phyloP scores from a whole-genome alignment of 176 grass and related monocot species.

The Lolium rigidum region DNA sequence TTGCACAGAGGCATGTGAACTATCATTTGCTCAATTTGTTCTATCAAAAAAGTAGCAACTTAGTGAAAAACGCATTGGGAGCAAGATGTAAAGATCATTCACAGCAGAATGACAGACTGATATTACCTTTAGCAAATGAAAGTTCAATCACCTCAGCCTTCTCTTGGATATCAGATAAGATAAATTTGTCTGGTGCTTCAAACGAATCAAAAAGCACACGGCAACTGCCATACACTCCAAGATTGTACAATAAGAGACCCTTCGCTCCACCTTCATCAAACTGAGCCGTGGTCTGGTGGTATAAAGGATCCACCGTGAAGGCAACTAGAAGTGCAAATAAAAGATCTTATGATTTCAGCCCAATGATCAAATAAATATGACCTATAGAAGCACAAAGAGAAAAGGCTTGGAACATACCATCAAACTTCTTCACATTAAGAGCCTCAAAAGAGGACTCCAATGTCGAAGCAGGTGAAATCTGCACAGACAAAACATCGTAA shows the following conservation, averaged over 20 bases:
- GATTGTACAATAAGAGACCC: conserved; percentile 89
- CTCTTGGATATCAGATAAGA: conserved; percentile 54
- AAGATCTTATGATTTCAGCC: conserved; percentile 35
- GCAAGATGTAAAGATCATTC: conserved; percentile 32
- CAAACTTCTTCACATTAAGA: conserved; percentile 97
- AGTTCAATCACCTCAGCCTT: conserved; percentile 66
- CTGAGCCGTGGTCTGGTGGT: conserved; percentile 96
- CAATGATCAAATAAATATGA: conserved; percentile 33
- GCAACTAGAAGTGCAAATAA: conserved; percentile 67
- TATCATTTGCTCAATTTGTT: conserved; percentile 82
- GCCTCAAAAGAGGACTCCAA: conserved; percentile 91
- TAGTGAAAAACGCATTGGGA: conserved; percentile 26
- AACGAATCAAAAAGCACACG: conserved; percentile 92
- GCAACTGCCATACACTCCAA: conserved; percentile 87
- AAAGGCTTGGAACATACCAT: conserved; percentile 61
- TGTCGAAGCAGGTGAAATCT: conserved; percentile 85
- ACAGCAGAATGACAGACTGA: conserved; percentile 7
- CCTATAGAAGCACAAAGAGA: conserved; percentile 34
- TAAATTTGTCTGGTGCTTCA: conserved; percentile 79
- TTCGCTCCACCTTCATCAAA: conserved; percentile 99
- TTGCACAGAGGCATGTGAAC: conserved; percentile 59
- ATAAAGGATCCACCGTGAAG: conserved; percentile 90
- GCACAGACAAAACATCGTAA: conserved; percentile 36
- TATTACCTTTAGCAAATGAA: conserved; percentile 88
- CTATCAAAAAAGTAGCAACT: conserved; percentile 56